Evolutionary conservation across 768 basidiomycete genomes (phyloP), one percentile per base, ranked within the genome.

Genomic region (Cystobasidium tubakii): DNA sequence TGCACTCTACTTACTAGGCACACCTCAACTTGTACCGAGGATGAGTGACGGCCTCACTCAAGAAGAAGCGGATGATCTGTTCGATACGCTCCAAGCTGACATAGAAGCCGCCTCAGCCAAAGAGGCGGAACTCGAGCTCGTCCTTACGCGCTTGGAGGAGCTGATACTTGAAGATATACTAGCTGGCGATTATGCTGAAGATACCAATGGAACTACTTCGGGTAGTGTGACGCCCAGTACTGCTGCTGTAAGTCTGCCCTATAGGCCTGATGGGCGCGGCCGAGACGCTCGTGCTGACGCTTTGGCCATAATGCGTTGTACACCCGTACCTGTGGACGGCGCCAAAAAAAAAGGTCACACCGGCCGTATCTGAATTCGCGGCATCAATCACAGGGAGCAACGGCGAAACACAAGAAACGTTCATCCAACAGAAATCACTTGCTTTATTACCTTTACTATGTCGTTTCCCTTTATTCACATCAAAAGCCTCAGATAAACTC

Each of bases 81-180:
- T 60, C 57, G 57, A 60, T 15, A 21, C 29, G 3, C 15, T 60
- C 9, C 57, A 60, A 34, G 25, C 25, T 60, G 57, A 27, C 57
- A 60, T 60, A 60, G 57, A 60, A 15, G 29, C 25, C 7, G 57
- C 57, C 21, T 9, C 29, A 12, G 57, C 25, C 29, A 23, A 60
- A 29, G 57, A 60, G 33, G 57, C 25, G 9, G 57, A 60, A 29
- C 57, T 60, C 21, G 57, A 60, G 21, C 7, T 34, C 33, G 57
- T 34, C 25, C 57, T 60, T 6, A 29, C 57, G 21, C 25, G 57
- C 25, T 34, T 60, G 57, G 57, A 60, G 57, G 57, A 25, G 13
- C 15, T 60, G 57, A 60, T 60, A 60, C 57, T 60, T 2, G 57
- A 60, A 60, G 57, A 60, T 29, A 34, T 60, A 29, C 25, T 60